Percentiles rank a stretch among this genome's conserved stretches.
phyloP scores from a whole-genome alignment of 352 stramenopile genomes.

The Peronosclerospora sorghi region DNA sequence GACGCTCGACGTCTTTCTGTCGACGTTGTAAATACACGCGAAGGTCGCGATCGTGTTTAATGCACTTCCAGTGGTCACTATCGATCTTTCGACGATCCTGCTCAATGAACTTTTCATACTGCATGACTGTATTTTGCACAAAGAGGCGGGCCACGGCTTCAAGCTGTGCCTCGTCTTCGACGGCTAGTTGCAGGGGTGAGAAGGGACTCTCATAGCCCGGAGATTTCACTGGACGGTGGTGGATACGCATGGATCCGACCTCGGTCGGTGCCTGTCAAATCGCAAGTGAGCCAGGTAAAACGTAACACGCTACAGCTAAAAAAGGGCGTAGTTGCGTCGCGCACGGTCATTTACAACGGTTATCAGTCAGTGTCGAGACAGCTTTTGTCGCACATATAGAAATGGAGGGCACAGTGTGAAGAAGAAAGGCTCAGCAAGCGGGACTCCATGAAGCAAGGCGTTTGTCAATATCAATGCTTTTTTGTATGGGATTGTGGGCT shows the following conservation, averaged over 20 bases:
- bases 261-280: conserved; percentile 10
- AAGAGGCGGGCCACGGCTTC: conserved; percentile 30
- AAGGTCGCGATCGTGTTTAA: conserved; percentile 37
- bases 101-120: conserved; percentile 45
- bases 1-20: conserved; percentile 24
- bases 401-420: conserved; percentile 6
- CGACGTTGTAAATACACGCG: conserved; percentile 34
- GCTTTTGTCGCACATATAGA: conserved; percentile 10
- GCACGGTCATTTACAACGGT: conserved; percentile 18
- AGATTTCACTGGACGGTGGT: conserved; percentile 10
- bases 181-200: conserved; percentile 22
- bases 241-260: conserved; percentile 17
- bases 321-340: too few species aligned
- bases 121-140: conserved; percentile 31
- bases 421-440: conserved; percentile 10
- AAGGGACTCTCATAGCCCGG: conserved; percentile 41
- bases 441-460: not conserved
- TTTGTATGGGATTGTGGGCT: not conserved
- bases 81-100: conserved; percentile 30
- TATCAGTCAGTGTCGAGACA: conserved; percentile 1
- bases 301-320: too few species aligned
- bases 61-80: conserved; percentile 33
- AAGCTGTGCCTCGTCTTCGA: conserved; percentile 30
- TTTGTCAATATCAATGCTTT: conserved; percentile 1
- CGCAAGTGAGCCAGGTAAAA: too few species aligned